Base-by-base conservation (phyloP, 208 protist genomes). In the Acanthamoeba quina region DNA sequence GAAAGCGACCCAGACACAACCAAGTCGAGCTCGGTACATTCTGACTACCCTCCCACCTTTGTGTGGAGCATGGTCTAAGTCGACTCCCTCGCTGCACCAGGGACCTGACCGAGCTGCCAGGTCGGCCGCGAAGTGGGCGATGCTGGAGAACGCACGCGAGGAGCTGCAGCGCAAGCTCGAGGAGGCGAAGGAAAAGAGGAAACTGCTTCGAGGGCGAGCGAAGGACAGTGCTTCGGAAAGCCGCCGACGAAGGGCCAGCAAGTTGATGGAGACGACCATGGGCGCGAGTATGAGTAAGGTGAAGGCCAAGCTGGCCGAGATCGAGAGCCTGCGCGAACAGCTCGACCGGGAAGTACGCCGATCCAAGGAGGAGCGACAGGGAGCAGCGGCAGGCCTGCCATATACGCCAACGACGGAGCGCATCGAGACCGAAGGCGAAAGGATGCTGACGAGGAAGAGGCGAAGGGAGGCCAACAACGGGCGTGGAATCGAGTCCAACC, bases 281-380 rank as follows among this genome's bases (percentile, higher is more conserved):
- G 26, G 76, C 44, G 37, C 21, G 17, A 37, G 56, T 5, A 85
- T 85, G 76, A 34, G 21, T 2, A 26, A 49, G 44, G 15, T 85
- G 26, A 85, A 85, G 76, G 26, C 24, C 76, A 58, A 49, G 44
- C 3, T 85, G 44, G 49, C 21, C 26, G 76, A 85, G 44, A 85
- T 85, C 44, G 76, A 85, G 19, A 34, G 17, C 47, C 76, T 85
- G 19, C 76, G 76, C 13, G 76, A 85, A 10, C 47, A 85, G 49
- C 76, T 85, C n/a, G 76, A 85, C 26, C 44, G 47, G 0, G 76
- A 54, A 41, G 5, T 60, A 31, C 17, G 21, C 0, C 34, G 44
- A 58, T 29, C 21, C 37, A 52, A 34, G 47, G 47, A 85, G 41
- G 76, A 85, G 21, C 76, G 76, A 19, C 41, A 52, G 24, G n/a